These are phyloP conservation scores for Phalaenopsis aphrodite DNA, from an alignment of 106 monocot genomes.

Conservation along the genomic window DNA sequence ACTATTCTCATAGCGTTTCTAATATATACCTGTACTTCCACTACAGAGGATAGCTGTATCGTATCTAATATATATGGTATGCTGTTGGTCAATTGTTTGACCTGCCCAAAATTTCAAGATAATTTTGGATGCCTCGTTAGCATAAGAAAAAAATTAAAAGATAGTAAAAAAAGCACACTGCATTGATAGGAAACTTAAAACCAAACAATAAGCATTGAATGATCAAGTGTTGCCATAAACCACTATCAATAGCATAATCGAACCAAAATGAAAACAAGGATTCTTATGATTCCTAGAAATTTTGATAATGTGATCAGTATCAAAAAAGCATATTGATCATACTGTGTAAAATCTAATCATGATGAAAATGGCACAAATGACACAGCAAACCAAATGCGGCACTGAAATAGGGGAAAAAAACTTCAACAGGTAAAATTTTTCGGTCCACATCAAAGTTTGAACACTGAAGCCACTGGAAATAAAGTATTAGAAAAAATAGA, in stretches of 20 bases:
- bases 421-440: no score
- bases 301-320: background rate
- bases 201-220: background rate
- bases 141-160: background rate
- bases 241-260: background rate
- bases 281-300: background rate
- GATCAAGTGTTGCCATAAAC: background rate
- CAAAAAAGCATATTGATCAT: background rate
- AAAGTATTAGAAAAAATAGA: no score
- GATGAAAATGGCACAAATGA: background rate
- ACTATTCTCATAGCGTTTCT: no score
- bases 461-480: no score
- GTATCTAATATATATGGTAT: slow-evolving; percentile 42
- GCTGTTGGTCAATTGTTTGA: slow-evolving; percentile 33
- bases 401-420: no score
- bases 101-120: slow-evolving; percentile 23
- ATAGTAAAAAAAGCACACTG: no score
- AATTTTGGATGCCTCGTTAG: background rate
- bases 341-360: background rate
- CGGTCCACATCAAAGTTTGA: no score
- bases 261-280: background rate
- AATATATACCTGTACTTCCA: slow-evolving; percentile 47
- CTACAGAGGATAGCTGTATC: slow-evolving; percentile 24
- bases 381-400: background rate
- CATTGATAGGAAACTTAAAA: background rate